Conservation (phyloP, 1,139 yeast species). For the Saccharomycopsis hybrid region DNA sequence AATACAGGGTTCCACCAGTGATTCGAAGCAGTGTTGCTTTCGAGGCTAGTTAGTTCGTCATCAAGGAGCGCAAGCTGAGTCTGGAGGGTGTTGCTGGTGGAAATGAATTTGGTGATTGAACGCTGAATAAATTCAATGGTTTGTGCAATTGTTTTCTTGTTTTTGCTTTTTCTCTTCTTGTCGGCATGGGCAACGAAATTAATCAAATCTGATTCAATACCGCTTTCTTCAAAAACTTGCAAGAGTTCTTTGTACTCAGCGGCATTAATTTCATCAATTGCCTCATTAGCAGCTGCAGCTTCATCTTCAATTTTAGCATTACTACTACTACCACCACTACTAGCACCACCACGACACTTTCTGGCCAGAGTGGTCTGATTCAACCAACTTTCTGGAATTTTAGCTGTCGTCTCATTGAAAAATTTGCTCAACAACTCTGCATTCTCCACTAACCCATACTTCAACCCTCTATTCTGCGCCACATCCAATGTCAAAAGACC, state of each 20-base stretch:
- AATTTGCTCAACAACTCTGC: slow-evolving; percentile 24
- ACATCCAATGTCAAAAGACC: slow-evolving; percentile 44
- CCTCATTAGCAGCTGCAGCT: not conserved
- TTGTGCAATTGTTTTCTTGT: slow-evolving; percentile 12
- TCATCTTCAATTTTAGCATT: not conserved
- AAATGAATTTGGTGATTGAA: slow-evolving; percentile 23
- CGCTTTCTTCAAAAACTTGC: not conserved
- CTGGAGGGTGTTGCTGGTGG: slow-evolving; percentile 27
- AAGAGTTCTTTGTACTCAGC: not conserved
- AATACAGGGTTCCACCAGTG: slow-evolving; percentile 25
- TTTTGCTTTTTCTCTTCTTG: not conserved
- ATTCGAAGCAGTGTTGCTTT: slow-evolving; percentile 18
- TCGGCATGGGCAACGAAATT: too few relatives aligned
- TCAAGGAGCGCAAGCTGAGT: slow-evolving; percentile 26
- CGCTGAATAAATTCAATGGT: slow-evolving; percentile 7
- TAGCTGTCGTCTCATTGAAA: slow-evolving; percentile 29
- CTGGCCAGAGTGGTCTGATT: slow-evolving; percentile 13
- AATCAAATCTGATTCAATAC: too few relatives aligned
- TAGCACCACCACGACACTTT: too few relatives aligned
- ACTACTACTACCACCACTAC: too few relatives aligned
- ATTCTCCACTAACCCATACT: slow-evolving; percentile 33
- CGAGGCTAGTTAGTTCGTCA: slow-evolving; percentile 23
- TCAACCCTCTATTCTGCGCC: slow-evolving; percentile 38
- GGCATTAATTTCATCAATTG: not conserved
- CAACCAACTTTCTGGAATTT: slow-evolving; percentile 37